A percentile compares a stretch with the other conserved stretches of the same genome.
Conservation (phyloP, 805 yeast species). For the Ascoidea asiatica region DNA sequence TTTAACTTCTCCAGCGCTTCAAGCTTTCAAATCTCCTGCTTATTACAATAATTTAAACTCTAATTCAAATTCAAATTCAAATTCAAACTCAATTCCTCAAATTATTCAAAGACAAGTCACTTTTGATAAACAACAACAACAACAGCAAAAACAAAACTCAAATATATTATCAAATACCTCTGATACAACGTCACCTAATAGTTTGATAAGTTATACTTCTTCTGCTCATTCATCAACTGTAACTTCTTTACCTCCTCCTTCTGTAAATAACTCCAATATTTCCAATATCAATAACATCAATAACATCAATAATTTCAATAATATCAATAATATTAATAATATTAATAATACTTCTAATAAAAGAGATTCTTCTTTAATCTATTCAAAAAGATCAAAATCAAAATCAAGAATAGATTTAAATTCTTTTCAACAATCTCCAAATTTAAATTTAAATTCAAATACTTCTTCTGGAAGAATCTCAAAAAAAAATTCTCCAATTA, state of each 20-base stretch:
- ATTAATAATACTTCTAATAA: not conserved
- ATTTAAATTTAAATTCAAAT: slow-evolving; percentile 25
- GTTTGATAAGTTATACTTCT: not conserved
- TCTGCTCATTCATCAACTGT: not conserved
- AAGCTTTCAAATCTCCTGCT: not conserved
- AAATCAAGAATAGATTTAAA: slow-evolving; percentile 15
- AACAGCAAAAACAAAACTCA: not conserved
- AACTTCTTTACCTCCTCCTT: not conserved
- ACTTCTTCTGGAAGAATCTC: slow-evolving; percentile 17
- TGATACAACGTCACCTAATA: not conserved
- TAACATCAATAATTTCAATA: not conserved
- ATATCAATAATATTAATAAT: not conserved
- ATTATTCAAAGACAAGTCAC: too few species aligned
- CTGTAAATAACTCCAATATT: not conserved
- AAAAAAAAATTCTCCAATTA: slow-evolving; percentile 23
- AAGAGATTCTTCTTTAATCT: slow-evolving; percentile 13
- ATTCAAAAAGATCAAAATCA: slow-evolving; percentile 8
- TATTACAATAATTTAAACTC: not conserved
- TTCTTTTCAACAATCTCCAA: slow-evolving; percentile 12
- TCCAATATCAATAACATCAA: not conserved
- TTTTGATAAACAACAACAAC: too few species aligned
- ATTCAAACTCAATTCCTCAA: not conserved
- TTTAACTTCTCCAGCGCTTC: not conserved
- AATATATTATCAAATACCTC: not conserved
- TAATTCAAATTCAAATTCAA: not conserved